A percentile compares a stretch with the other conserved stretches of the same genome.
phyloP scores from a whole-genome alignment of 2,329 filamentous ascomycete species.

The Cylindrodendrum hubeiense region DNA sequence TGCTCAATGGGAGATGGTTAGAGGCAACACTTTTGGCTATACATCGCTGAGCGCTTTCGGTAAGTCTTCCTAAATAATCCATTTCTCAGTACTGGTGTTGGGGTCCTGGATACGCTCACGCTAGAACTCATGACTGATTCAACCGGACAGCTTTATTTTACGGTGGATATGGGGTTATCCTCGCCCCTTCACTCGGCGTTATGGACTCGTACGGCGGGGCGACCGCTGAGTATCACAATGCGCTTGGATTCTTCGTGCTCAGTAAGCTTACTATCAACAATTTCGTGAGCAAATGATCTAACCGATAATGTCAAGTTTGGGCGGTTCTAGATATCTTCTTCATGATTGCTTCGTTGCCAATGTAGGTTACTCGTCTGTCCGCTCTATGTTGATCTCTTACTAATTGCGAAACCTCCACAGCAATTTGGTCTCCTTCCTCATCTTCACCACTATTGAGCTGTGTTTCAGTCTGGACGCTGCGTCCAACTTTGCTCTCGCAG shows the following conservation, averaged over 20 bases:
- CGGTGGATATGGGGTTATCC: conserved; percentile 21
- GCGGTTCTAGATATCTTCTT: conserved; percentile 24
- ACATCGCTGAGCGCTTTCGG: conserved; percentile 67
- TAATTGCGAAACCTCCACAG: neutral
- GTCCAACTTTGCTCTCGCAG: conserved; percentile 20
- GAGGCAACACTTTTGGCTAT: conserved; percentile 65
- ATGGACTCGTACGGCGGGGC: conserved; percentile 20
- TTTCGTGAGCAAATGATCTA: neutral
- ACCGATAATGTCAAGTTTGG: conserved; percentile 6
- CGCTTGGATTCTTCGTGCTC: conserved; percentile 23
- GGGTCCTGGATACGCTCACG: neutral
- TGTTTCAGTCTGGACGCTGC: conserved; percentile 21
- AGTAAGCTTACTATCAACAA: neutral
- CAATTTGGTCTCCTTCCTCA: conserved; percentile 11
- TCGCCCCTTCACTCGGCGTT: conserved; percentile 20
- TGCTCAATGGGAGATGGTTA: conserved; percentile 67
- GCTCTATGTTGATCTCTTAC: neutral
- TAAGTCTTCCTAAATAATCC: conserved; percentile 27
- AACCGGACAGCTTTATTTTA: conserved; percentile 15
- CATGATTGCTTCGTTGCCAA: conserved; percentile 19
- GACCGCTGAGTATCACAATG: conserved; percentile 29
- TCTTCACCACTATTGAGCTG: conserved; percentile 17
- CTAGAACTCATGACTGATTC: neutral
- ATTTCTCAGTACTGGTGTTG: neutral
- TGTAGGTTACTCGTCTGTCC: neutral